Conservation (phyloP, 2,329 filamentous ascomycete genomes). For the Fusarium abutilonis region DNA sequence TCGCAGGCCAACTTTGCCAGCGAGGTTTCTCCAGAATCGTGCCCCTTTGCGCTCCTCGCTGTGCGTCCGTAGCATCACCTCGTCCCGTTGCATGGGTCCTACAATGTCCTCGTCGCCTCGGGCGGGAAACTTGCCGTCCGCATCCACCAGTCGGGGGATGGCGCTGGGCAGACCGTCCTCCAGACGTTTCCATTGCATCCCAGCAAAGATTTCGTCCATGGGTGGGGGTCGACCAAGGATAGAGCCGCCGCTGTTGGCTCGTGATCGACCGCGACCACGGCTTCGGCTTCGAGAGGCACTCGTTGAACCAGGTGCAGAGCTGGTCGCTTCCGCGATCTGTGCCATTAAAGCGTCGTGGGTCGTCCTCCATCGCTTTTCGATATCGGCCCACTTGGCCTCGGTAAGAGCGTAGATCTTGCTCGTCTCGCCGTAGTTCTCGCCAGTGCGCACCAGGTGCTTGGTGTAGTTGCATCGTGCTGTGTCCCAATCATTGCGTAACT, state of each 20-base stretch:
- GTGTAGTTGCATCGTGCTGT: conserved; percentile 85
- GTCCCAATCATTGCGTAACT: conserved; percentile 83
- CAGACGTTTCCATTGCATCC: conserved; percentile 56
- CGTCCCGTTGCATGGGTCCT: conserved; percentile 81
- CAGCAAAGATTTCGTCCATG: conserved; percentile 54
- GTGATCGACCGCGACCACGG: conserved; percentile 52
- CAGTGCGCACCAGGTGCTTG: conserved; percentile 86
- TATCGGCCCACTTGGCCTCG: conserved; percentile 86
- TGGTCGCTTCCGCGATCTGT: conserved; percentile 56
- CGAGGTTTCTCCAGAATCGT: conserved; percentile 61
- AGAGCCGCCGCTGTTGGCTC: conserved; percentile 56
- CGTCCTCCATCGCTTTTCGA: conserved; percentile 77
- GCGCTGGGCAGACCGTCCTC: conserved; percentile 69
- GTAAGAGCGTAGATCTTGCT: conserved; percentile 89
- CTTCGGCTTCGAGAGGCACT: conserved; percentile 52
- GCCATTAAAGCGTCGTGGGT: conserved; percentile 73
- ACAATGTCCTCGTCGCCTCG: conserved; percentile 93
- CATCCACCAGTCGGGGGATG: conserved; percentile 74
- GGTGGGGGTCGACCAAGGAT: conserved; percentile 48
- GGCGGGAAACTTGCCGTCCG: conserved; percentile 85
- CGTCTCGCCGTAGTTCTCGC: conserved; percentile 89
- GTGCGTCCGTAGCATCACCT: conserved; percentile 60
- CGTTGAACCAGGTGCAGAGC: conserved; percentile 42
- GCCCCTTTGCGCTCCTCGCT: conserved; percentile 57
- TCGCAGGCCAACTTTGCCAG: conserved; percentile 56